Conservation (phyloP, 257 asterid species). For the Gentiana straminea region DNA sequence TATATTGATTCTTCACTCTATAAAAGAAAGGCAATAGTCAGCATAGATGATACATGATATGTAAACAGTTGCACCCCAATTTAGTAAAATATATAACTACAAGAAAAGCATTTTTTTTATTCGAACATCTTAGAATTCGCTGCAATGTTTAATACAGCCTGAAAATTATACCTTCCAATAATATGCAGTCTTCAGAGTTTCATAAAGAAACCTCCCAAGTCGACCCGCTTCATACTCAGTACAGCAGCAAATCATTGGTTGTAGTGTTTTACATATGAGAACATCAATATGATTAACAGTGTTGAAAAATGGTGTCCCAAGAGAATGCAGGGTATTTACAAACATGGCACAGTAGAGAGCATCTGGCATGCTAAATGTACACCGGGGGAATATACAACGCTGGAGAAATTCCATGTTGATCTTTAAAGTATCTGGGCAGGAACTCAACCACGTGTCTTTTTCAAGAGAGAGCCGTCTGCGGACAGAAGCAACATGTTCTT, state of each 20-base stretch:
- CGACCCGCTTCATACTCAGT: constrained; percentile 99
- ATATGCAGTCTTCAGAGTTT: constrained; percentile 91
- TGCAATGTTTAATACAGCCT: not conserved
- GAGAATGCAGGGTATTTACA: constrained; percentile 94
- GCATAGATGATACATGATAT: not conserved
- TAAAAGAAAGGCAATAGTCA: constrained; percentile 12
- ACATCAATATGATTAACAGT: constrained; percentile 98
- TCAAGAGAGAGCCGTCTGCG: constrained; percentile 78
- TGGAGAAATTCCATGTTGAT: constrained; percentile 97
- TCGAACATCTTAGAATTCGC: not conserved
- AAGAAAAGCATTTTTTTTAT: not conserved
- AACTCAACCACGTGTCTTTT: constrained; percentile 97
- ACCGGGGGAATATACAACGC: constrained; percentile 98
- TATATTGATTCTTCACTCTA: constrained; percentile 87
- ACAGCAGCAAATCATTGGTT: constrained; percentile 99
- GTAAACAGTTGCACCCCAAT: not conserved
- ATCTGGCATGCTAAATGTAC: constrained; percentile 98
- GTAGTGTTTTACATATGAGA: constrained; percentile 92
- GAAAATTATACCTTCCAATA: constrained; percentile 72
- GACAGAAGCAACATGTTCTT: constrained; percentile 93
- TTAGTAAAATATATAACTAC: not conserved
- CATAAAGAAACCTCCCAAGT: constrained; percentile 83
- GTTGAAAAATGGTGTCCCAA: constrained; percentile 97
- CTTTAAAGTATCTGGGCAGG: constrained; percentile 95
- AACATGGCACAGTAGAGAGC: constrained; percentile 95